Conservation (phyloP, 2,329 filamentous ascomycete species). For the Aspergillus tanneri region DNA sequence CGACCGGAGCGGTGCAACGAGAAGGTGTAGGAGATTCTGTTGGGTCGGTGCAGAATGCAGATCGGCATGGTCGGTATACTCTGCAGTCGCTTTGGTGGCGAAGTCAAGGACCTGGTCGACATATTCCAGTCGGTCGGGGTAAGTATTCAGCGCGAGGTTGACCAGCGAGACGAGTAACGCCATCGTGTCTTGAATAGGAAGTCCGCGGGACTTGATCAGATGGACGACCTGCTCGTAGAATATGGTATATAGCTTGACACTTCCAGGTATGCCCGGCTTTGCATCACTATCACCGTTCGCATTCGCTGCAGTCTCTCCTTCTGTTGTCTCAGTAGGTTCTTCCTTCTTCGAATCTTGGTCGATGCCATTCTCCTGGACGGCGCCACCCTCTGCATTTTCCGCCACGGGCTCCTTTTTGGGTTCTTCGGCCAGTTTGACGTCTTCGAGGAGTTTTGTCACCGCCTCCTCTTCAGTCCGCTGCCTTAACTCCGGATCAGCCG, state of each 20-base stretch:
- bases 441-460: conserved; percentile 72
- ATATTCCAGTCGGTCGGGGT: conserved; percentile 88
- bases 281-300: conserved; percentile 30
- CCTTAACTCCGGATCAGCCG: conserved; percentile 68
- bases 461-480: conserved; percentile 82
- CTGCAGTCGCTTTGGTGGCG: conserved; percentile 78
- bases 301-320: conserved; percentile 34
- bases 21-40: conserved; percentile 80
- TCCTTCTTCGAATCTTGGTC: conserved; percentile 34
- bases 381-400: conserved; percentile 35
- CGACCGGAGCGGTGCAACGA: conserved; percentile 85
- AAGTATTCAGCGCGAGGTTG: conserved; percentile 93
- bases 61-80: conserved; percentile 93
- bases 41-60: conserved; percentile 85
- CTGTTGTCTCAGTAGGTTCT: conserved; percentile 28
- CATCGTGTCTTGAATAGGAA: conserved; percentile 92
- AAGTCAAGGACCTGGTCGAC: conserved; percentile 92
- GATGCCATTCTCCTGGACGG: conserved; percentile 38
- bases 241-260: conserved; percentile 90
- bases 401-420: conserved; percentile 47
- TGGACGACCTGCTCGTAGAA: conserved; percentile 97
- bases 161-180: conserved; percentile 89
- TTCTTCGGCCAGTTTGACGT: conserved; percentile 65
- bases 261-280: conserved; percentile 50
- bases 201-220: conserved; percentile 82